Evolutionary conservation across 495 filamentous ascomycete species (phyloP).

Genomic region (Tuber umbilicatum): DNA sequence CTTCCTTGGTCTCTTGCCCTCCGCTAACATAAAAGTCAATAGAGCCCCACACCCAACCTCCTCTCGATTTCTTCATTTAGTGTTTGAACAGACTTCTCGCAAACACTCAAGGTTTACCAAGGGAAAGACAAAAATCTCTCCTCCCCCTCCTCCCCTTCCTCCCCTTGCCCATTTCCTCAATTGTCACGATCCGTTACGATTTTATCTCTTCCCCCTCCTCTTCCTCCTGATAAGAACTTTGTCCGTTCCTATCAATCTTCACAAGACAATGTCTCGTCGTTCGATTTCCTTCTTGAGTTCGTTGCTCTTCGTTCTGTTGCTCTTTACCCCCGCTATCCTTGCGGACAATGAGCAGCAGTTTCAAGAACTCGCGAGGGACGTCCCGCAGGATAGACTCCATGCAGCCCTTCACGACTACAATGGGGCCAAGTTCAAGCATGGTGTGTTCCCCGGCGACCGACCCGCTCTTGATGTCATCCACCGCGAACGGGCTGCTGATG

Average conservation of each 20-base stretch:
- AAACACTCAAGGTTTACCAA: conserved; percentile 4
- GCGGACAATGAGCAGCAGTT: conserved; percentile 40
- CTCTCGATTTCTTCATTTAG: neutral
- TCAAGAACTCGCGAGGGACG: conserved; percentile 45
- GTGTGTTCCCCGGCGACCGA: conserved; percentile 48
- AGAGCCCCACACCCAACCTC: conserved; percentile 1
- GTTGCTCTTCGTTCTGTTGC: conserved; percentile 38
- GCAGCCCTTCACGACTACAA: conserved; percentile 49
- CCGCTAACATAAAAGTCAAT: conserved; percentile 2
- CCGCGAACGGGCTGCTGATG: conserved; percentile 47
- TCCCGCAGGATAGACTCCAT: conserved; percentile 47
- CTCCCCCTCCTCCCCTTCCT: neutral
- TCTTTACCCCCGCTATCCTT: conserved; percentile 40
- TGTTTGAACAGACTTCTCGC: conserved; percentile 2
- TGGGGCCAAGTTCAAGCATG: conserved; percentile 49
- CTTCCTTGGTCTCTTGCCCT: neutral
- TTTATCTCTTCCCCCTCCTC: conserved; percentile 11
- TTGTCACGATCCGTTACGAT: conserved; percentile 29
- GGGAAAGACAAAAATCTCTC: conserved; percentile 3
- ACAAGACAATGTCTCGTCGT: conserved; percentile 33
- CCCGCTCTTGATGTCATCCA: conserved; percentile 49
- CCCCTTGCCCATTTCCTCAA: neutral
- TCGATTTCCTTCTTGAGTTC: conserved; percentile 25
- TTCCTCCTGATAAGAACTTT: neutral
- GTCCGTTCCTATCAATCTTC: conserved; percentile 21